Evolutionary conservation across 306 rosid genomes (phyloP).

Genomic region (Ceratonia siliqua): DNA sequence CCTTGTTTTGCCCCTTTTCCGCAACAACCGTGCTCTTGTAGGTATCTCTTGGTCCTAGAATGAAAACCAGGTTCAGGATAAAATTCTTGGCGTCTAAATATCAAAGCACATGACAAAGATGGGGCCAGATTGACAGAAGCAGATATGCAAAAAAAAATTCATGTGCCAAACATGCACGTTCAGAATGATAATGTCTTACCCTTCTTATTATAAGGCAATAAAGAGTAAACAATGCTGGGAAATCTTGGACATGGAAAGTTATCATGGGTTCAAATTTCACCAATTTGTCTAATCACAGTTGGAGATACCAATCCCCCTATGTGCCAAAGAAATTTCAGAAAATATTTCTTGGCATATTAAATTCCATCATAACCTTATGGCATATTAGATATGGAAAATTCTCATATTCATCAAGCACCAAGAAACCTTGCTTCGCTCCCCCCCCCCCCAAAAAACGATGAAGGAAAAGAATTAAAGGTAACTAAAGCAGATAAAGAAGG

Average conservation of each 20-base stretch:
- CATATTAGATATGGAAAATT: neutral
- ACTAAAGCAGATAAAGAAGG: constrained; percentile 17
- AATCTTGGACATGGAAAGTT: constrained; percentile 17
- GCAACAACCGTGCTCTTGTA: constrained; percentile 68
- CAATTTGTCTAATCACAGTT: constrained; percentile 26
- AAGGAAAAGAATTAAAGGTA: constrained; percentile 4
- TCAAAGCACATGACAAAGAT: constrained; percentile 14
- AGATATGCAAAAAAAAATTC: constrained; percentile 23
- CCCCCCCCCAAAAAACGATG: neutral
- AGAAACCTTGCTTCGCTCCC: neutral
- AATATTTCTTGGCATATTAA: neutral
- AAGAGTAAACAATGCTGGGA: constrained; percentile 5
- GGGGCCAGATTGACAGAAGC: constrained; percentile 17
- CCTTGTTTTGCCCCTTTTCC: constrained; percentile 87
- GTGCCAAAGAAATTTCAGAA: constrained; percentile 21
- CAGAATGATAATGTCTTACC: neutral
- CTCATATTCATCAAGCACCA: constrained; percentile 17
- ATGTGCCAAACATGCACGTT: neutral
- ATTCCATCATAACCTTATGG: neutral
- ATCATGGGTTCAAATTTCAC: neutral
- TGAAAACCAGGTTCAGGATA: constrained; percentile 32
- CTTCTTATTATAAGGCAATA: neutral
- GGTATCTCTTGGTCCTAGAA: constrained; percentile 78
- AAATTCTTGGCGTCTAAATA: constrained; percentile 9
- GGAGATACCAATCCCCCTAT: constrained; percentile 9